Evolutionary conservation across 306 rosid species (phyloP), one percentile per base, ranked within the genome.

Genomic region (Fagus crenata): DNA sequence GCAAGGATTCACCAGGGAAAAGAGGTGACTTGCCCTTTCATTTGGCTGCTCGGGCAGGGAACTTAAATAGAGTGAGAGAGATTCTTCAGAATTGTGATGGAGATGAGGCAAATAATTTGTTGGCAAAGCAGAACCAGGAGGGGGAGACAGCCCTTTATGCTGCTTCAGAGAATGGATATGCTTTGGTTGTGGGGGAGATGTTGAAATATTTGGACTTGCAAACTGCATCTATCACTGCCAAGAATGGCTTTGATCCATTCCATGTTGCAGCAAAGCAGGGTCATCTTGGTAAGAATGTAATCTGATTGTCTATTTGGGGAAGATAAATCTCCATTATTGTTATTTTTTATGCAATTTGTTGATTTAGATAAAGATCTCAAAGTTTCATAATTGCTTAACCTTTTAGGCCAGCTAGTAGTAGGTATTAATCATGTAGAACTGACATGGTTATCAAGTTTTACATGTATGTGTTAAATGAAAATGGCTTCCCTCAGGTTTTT

Each of bases 111-210:
- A 85, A 86, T 69, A 81, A 79, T 70, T 83, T 89, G 75, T 81
- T 92, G 86, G 84, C 90, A 4, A 94, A 88, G 74, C 88, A 85
- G 83, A 94, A 94, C 75, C 89, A 78, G 17, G 98, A 94, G 79
- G 97, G 92, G 72, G 98, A 94, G 85, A 94, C 98, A 60, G 88
- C 98, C 53, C 96, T 94, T 72, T 94, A 94, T 75, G 92, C 69
- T 12, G 97, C 98, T 2, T 89, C 98, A 1, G 98, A 94, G 79
- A 85, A 84, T 71, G 98, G 97, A 28, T 87, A 92, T 74, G 85
- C 87, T 74, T 15, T 77, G 53, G 80, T 92, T 59, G 95, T 92
- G 58, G 85, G 84, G 49, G 97, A 90, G 85, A 90, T 94, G 91
- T 78, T 92, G 80, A 89, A 85, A 81, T 76, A 86, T 83, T 85